These are phyloP conservation scores for Russula dissimulans DNA, from an alignment of 768 basidiomycete genomes.

Conservation along the genomic window DNA sequence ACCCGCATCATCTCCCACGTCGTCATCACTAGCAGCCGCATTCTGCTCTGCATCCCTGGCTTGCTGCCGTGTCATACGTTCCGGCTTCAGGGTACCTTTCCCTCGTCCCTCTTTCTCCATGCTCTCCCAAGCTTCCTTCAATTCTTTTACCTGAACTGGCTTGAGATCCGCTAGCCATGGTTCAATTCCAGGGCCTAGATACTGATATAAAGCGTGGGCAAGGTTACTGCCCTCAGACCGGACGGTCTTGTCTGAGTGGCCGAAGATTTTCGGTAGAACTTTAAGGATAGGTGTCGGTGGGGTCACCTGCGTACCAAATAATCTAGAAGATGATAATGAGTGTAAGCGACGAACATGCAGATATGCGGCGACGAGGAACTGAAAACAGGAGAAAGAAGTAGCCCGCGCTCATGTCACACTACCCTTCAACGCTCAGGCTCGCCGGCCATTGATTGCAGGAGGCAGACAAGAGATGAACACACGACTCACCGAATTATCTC, in stretches of 20 bases:
- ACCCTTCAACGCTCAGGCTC: not conserved
- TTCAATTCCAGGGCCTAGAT: constrained; percentile 71
- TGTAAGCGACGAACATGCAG: not conserved
- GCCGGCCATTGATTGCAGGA: too few relatives aligned
- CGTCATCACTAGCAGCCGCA: constrained; percentile 31
- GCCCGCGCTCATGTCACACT: not conserved
- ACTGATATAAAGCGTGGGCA: constrained; percentile 70
- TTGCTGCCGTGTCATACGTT: constrained; percentile 66
- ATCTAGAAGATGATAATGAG: constrained; percentile 32
- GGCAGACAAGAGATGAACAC: not conserved
- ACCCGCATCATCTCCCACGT: constrained; percentile 26
- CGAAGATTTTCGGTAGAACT: constrained; percentile 84
- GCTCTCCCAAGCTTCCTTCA: constrained; percentile 81
- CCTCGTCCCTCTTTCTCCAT: constrained; percentile 83
- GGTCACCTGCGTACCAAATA: constrained; percentile 69
- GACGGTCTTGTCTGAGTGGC: constrained; percentile 91
- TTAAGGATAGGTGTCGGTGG: constrained; percentile 79
- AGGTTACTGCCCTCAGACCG: constrained; percentile 84
- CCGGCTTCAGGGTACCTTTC: constrained; percentile 70
- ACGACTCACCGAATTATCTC: constrained; percentile 71
- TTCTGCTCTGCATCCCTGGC: constrained; percentile 58
- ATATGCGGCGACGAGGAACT: not conserved
- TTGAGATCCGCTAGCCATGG: constrained; percentile 85
- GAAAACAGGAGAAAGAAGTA: not conserved
- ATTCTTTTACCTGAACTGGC: constrained; percentile 92